Conservation (phyloP, 306 rosid species). For the Prunus fruticosa region DNA sequence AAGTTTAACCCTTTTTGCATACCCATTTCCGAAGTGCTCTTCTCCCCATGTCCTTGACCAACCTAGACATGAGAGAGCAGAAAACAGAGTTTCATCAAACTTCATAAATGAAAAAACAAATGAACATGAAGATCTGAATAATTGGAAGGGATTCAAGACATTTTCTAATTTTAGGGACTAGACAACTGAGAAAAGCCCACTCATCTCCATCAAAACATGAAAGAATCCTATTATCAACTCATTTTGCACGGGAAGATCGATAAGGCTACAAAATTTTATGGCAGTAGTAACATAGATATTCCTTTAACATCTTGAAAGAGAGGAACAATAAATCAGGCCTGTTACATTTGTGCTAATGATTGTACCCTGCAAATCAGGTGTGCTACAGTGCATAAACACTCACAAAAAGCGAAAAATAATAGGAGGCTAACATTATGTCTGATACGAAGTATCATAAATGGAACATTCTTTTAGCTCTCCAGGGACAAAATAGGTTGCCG, state of each 20-base stretch:
- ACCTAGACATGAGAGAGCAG: slow-evolving; percentile 49
- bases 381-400: neutral
- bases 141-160: slow-evolving; percentile 2
- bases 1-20: slow-evolving; percentile 11
- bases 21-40: slow-evolving; percentile 99
- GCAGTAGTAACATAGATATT: neutral
- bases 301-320: too few species aligned
- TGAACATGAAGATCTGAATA: slow-evolving; percentile 10
- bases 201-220: neutral
- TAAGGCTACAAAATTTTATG: neutral
- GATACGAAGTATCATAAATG: neutral
- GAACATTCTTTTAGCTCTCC: neutral
- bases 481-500: neutral
- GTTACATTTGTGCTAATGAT: neutral
- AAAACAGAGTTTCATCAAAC: slow-evolving; percentile 7
- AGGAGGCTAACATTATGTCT: neutral
- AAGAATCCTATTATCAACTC: neutral
- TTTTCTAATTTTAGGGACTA: neutral
- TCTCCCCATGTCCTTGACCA: slow-evolving; percentile 99
- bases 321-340: neutral
- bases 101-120: slow-evolving; percentile 1
- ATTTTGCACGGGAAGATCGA: neutral
- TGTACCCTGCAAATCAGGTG: neutral
- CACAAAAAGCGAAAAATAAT: too few species aligned
- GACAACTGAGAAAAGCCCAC: neutral